Evolutionary conservation across 225 moss, liverwort and hornwort genomes (phyloP).

Genomic region (Rhytidiadelphus loreus): DNA sequence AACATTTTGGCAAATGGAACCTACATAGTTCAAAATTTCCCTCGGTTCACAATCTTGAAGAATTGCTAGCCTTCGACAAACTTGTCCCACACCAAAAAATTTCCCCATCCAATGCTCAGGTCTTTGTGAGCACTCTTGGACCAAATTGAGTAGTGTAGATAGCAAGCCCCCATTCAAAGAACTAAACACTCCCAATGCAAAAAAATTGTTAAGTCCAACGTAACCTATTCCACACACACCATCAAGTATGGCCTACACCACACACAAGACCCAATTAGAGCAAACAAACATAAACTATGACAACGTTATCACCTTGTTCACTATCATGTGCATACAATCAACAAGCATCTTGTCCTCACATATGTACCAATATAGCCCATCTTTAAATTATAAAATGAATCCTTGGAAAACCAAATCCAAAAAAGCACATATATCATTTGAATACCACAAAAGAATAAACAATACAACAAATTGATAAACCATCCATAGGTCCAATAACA

Average conservation of each 20-base stretch:
- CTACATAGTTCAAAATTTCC: neutral
- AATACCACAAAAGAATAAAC: neutral
- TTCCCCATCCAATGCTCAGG: neutral
- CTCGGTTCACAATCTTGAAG: neutral
- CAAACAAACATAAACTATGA: neutral
- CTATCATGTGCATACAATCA: neutral
- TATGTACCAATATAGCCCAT: fast-evolving
- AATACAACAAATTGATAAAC: neutral
- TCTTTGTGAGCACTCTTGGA: neutral
- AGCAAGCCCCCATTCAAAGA: neutral
- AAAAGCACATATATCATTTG: neutral
- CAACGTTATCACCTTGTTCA: neutral
- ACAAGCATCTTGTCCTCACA: neutral
- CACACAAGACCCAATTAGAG: neutral
- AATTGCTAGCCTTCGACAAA: neutral
- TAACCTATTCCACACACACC: neutral
- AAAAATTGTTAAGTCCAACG: neutral
- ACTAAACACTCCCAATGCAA: fast-evolving
- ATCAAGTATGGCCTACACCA: neutral
- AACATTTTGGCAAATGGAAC: neutral
- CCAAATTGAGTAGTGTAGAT: neutral
- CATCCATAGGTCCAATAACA: neutral
- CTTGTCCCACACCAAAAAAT: fast-evolving
- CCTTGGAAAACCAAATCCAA: neutral
- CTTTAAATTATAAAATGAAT: neutral